A percentile compares a stretch with the other conserved stretches of the same genome.
These are phyloP conservation scores for Serendipita vermifera DNA, from an alignment of 768 basidiomycete species.

Conservation along the genomic window DNA sequence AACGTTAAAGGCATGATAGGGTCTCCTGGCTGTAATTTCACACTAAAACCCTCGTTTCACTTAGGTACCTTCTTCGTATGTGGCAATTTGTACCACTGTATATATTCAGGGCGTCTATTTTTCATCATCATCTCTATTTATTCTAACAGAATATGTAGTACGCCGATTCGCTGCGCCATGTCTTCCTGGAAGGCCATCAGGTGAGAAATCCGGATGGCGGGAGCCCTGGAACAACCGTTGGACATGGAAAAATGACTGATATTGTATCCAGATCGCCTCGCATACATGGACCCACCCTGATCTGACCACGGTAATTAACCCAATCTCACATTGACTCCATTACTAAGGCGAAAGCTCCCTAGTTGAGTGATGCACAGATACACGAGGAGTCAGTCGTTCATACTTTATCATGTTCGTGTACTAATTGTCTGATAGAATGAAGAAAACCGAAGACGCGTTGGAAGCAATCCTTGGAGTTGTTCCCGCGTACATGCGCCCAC, in stretches of 20 bases:
- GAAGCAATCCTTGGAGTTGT: constrained; percentile 8
- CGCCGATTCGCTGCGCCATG: too few species aligned
- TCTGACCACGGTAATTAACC: background rate
- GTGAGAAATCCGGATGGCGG: background rate
- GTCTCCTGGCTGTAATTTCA: too few species aligned
- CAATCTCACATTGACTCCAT: background rate
- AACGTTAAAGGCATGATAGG: constrained; percentile 30
- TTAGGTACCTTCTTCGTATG: constrained; percentile 34
- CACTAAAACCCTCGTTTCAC: too few species aligned
- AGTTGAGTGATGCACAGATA: background rate
- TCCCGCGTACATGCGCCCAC: constrained; percentile 11
- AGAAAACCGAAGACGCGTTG: constrained; percentile 9
- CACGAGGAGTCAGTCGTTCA: background rate
- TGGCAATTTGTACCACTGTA: constrained; percentile 7
- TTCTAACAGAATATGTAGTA: too few species aligned
- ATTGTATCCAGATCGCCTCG: constrained; percentile 5
- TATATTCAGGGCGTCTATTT: too few species aligned
- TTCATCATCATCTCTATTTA: too few species aligned
- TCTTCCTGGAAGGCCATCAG: constrained; percentile 3
- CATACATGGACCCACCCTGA: constrained; percentile 12
- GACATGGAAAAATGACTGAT: background rate
- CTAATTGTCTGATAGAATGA: background rate
- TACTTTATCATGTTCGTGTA: too few species aligned
- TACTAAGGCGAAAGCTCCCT: background rate
- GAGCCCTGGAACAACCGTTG: too few species aligned